Evolutionary conservation across 345 rosid species (phyloP), one percentile per base, ranked within the genome.

Genomic region (Tarenaya hassleriana): DNA sequence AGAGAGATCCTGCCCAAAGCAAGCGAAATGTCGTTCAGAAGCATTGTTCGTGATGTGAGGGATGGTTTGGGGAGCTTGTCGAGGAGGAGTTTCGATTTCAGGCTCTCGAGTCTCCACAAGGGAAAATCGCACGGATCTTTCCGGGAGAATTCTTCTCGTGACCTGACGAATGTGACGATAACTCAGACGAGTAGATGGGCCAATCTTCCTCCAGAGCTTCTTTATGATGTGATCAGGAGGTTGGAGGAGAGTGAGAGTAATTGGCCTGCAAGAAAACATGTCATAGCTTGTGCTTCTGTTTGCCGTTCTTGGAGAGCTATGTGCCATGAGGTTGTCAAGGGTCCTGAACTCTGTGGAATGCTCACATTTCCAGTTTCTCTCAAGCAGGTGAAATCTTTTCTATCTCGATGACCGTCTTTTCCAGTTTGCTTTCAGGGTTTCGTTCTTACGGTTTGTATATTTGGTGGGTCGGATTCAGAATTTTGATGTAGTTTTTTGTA

Each of bases 31-130:
- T 78, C 88, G 8, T 78, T 81, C 56, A 66, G 84, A 18, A 76
- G 80, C 69, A 81, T 81, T 63, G 76, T 75, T 71, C 88, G 77
- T 67, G 84, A 81, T 60, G 71, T 81, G 60, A 72, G 78, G 59
- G 88, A 78, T 60, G 74, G 84, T 66, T 29, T 81, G 39, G 88
- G 88, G 58, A 81, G 88, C 70, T 73, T 81, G 51, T 81, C 88
- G 0, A 78, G 88, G 53, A 69, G 88, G 52, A 69, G 78, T 52
- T 81, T 81, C 24, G 80, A 81, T 33, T 70, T 81, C 27, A 71
- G 80, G 62, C 49, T 81, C 39, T 68, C 60, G 0, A 71, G 73
- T 58, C 84, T 75, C 33, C 73, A 76, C 45, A 73, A 76, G 61
- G 88, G 84, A 51, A 81, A 81, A 42, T 69, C 84, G 40, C 73